phyloP scores from a whole-genome alignment of 2,329 filamentous ascomycete species.

The Arthrobotrys megalospora region DNA sequence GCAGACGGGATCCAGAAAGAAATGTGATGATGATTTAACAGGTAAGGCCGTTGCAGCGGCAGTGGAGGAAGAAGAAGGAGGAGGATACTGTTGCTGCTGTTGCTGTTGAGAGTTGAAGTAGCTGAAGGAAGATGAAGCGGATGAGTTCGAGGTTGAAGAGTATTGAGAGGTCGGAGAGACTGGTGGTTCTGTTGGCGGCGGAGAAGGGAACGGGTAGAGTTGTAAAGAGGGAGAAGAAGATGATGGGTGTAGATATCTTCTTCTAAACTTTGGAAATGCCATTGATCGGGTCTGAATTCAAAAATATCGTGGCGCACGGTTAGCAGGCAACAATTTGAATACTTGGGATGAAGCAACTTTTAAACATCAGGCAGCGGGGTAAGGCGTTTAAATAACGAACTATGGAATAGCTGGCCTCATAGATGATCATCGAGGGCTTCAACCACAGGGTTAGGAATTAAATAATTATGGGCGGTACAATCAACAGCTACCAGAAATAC shows the following conservation, averaged over 20 bases:
- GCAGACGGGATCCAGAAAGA: slow-evolving; percentile 46
- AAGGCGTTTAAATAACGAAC: no score
- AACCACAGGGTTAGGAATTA: no score
- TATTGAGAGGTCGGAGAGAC: slow-evolving; percentile 53
- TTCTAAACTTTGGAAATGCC: slow-evolving; percentile 58
- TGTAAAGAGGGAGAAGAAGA: slow-evolving; percentile 57
- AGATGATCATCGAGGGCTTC: no score
- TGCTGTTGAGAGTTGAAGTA: slow-evolving; percentile 22
- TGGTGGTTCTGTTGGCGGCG: slow-evolving; percentile 52
- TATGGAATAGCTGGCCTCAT: no score
- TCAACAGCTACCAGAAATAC: no score
- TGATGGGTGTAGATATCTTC: slow-evolving; percentile 48
- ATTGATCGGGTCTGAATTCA: slow-evolving; percentile 51
- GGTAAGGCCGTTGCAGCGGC: slow-evolving; percentile 6
- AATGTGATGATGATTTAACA: slow-evolving; percentile 31
- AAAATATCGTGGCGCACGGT: neutral
- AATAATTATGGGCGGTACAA: no score
- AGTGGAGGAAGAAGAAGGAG: neutral
- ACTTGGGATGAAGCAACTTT: no score
- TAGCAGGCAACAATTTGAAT: neutral
- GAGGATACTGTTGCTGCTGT: slow-evolving; percentile 5
- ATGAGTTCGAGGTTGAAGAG: slow-evolving; percentile 24
- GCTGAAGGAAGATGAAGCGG: slow-evolving; percentile 29
- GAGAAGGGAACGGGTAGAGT: slow-evolving; percentile 53
- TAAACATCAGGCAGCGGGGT: no score